Percentiles rank a stretch among this genome's conserved stretches.
These are phyloP conservation scores for Talaromyces adpressus DNA, from an alignment of 495 filamentous ascomycete genomes.

Conservation along the genomic window DNA sequence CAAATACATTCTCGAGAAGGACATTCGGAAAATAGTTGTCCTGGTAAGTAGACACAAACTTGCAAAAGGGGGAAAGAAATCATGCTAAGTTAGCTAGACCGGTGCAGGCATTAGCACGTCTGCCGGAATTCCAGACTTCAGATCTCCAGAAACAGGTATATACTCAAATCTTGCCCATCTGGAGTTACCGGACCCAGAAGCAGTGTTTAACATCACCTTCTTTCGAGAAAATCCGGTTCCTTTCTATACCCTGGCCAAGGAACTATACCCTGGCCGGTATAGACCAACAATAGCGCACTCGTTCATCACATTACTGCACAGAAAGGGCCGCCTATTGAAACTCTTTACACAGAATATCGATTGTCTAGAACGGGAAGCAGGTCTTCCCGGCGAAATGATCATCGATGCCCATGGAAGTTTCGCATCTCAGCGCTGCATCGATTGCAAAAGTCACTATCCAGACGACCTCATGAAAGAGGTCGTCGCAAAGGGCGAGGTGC, in stretches of 20 bases:
- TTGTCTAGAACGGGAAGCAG: slow-evolving; percentile 82
- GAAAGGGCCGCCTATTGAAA: slow-evolving; percentile 72
- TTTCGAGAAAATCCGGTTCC: slow-evolving; percentile 79
- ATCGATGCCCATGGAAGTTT: slow-evolving; percentile 96
- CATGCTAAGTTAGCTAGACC: slow-evolving; percentile 20
- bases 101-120: slow-evolving; percentile 62
- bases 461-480: slow-evolving; percentile 63
- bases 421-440: slow-evolving; percentile 81
- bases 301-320: slow-evolving; percentile 68
- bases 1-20: slow-evolving; percentile 62
- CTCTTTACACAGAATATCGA: slow-evolving; percentile 98
- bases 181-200: slow-evolving; percentile 73
- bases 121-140: slow-evolving; percentile 85
- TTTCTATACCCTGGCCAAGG: slow-evolving; percentile 86
- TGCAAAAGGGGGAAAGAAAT: neutral
- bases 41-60: slow-evolving; percentile 42
- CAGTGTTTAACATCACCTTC: slow-evolving; percentile 75
- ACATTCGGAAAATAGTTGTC: slow-evolving; percentile 65
- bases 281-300: slow-evolving; percentile 76
- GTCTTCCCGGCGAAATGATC: slow-evolving; percentile 72
- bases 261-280: slow-evolving; percentile 89
- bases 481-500: slow-evolving; percentile 56
- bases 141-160: slow-evolving; percentile 75
- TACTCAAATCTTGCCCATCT: slow-evolving; percentile 85
- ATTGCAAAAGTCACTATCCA: slow-evolving; percentile 68